phyloP scores from a whole-genome alignment of 345 rosid genomes.

The Atalantia buxifolia region DNA sequence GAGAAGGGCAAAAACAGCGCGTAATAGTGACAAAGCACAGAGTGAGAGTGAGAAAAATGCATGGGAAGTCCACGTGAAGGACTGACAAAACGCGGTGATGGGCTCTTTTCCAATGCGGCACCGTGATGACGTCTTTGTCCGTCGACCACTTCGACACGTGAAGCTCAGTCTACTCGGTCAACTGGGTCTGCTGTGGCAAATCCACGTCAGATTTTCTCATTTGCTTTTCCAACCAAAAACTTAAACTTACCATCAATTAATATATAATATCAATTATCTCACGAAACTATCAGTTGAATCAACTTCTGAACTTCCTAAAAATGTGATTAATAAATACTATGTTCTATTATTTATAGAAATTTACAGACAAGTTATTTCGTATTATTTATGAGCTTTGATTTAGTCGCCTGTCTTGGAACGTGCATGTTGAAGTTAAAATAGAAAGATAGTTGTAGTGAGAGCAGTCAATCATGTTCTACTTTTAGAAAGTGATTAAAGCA shows the following conservation, averaged over 20 bases:
- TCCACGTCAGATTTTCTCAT: slow-evolving; percentile 11
- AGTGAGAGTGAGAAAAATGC: background rate
- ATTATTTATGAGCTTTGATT: no score
- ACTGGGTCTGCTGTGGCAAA: slow-evolving; percentile 13
- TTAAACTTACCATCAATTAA: no score
- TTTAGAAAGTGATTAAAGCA: background rate
- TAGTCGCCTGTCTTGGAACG: background rate
- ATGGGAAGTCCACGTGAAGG: slow-evolving; percentile 33
- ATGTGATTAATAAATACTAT: no score
- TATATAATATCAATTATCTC: no score
- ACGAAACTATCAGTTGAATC: no score
- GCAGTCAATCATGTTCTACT: background rate
- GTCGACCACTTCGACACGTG: slow-evolving; percentile 27
- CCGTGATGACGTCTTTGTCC: slow-evolving; percentile 12
- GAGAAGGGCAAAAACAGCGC: no score
- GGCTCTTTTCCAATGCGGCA: slow-evolving; percentile 7
- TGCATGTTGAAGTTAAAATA: background rate
- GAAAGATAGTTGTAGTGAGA: no score
- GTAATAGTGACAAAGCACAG: no score
- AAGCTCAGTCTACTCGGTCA: slow-evolving; percentile 25
- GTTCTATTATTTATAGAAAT: no score
- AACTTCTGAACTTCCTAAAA: no score
- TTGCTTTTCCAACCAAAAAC: no score
- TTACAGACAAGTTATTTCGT: no score
- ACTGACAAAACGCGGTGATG: slow-evolving; percentile 28